Conservation (phyloP, 148 eudicot genomes). For the Oxyria digyna region DNA sequence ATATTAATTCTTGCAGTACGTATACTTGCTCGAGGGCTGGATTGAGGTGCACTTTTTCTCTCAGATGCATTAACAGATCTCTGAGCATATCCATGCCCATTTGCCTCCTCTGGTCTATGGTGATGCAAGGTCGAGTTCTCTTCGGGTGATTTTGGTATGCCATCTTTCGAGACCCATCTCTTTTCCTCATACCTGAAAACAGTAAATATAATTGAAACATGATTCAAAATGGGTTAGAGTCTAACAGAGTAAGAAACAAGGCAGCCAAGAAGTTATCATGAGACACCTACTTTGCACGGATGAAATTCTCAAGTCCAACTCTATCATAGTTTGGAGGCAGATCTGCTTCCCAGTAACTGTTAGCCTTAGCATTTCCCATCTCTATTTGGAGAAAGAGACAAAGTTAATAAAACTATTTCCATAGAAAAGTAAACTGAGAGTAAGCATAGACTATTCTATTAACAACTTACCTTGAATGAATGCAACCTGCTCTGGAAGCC, state of each 20-base stretch:
- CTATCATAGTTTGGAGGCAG: slow-evolving; percentile 94
- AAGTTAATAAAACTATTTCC: slow-evolving; percentile 3
- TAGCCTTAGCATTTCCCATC: slow-evolving; percentile 88
- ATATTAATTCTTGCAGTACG: slow-evolving; percentile 48
- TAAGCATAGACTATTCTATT: neutral
- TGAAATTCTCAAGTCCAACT: slow-evolving; percentile 98
- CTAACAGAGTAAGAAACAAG: neutral
- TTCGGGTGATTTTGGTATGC: slow-evolving; percentile 52
- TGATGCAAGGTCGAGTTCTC: slow-evolving; percentile 42
- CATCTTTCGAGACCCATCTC: slow-evolving; percentile 76
- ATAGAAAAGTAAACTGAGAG: slow-evolving; percentile 3
- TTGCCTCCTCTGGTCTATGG: slow-evolving; percentile 49
- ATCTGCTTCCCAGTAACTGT: slow-evolving; percentile 96
- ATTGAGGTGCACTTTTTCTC: slow-evolving; percentile 34
- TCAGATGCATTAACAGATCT: slow-evolving; percentile 28
- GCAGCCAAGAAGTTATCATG: neutral
- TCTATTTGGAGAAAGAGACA: slow-evolving; percentile 33
- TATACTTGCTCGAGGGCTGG: slow-evolving; percentile 27
- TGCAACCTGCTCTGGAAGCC: slow-evolving; percentile 99
- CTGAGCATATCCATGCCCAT: slow-evolving; percentile 31
- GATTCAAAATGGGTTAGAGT: neutral
- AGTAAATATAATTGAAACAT: slow-evolving; percentile 3
- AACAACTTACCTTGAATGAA: slow-evolving; percentile 78
- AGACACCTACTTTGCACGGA: slow-evolving; percentile 80
- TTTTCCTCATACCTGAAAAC: slow-evolving; percentile 82